phyloP scores from a whole-genome alignment of 371 early-diverging fungal species.

The Syncephalis plumigaleata region DNA sequence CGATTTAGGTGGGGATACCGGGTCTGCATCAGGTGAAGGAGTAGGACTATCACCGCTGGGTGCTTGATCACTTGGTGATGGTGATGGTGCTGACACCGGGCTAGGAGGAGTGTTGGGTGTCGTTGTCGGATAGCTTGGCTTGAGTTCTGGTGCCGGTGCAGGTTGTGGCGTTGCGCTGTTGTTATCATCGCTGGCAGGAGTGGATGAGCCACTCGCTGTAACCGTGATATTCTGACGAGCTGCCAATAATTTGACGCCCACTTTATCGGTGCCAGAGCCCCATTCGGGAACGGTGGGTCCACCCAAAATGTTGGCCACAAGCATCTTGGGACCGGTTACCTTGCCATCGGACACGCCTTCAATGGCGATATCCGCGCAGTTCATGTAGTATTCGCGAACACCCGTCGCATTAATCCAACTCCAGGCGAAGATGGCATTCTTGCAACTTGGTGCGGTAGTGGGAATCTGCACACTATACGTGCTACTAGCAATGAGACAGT shows the following conservation, averaged over 20 bases:
- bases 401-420: constrained; percentile 30
- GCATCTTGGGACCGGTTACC: neutral
- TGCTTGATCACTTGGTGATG: no score
- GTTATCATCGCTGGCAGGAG: no score
- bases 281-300: neutral
- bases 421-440: constrained; percentile 32
- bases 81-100: no score
- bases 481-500: constrained; percentile 17
- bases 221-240: neutral
- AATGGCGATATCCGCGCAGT: constrained; percentile 39
- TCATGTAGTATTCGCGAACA: constrained; percentile 23
- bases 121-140: no score
- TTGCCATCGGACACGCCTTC: constrained; percentile 6
- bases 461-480: constrained; percentile 19
- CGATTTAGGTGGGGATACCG: no score
- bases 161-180: no score
- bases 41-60: no score
- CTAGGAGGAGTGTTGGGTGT: no score
- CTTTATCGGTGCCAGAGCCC: neutral
- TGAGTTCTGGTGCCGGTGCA: no score
- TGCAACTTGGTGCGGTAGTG: constrained; percentile 14
- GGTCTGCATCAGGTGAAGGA: no score
- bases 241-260: neutral
- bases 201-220: no score
- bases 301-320: neutral